Percentiles rank a stretch among this genome's conserved stretches.
Evolutionary conservation across 179 eudicot species (phyloP).

Genomic region (Actinidia chinensis): DNA sequence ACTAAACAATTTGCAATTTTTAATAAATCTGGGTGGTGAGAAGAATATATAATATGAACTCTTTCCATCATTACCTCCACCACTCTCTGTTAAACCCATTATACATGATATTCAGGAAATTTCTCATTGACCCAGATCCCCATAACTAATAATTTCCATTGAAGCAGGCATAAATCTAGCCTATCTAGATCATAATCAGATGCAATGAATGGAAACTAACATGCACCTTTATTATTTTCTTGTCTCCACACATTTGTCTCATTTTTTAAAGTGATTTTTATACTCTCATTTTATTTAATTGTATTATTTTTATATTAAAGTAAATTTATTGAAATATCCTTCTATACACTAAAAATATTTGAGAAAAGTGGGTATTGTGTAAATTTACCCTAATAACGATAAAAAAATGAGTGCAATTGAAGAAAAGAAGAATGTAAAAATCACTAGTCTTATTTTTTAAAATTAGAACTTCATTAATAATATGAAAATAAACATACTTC

Average conservation of each 20-base stretch:
- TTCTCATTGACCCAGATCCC: conserved; percentile 17
- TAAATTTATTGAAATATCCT: background rate
- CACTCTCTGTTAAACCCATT: conserved; percentile 4
- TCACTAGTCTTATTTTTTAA: too few relatives aligned
- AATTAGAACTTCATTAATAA: too few relatives aligned
- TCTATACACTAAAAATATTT: background rate
- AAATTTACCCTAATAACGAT: too few relatives aligned
- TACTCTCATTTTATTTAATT: too few relatives aligned
- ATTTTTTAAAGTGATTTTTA: too few relatives aligned
- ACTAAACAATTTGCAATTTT: too few relatives aligned
- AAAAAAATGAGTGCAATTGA: too few relatives aligned
- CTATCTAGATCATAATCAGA: background rate
- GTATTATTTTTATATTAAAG: background rate
- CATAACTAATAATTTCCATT: background rate
- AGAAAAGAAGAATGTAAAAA: too few relatives aligned
- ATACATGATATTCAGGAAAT: background rate
- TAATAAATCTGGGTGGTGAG: too few relatives aligned
- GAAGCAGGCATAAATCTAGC: background rate
- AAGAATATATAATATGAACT: conserved; percentile 12
- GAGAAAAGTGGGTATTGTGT: too few relatives aligned
- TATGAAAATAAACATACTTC: too few relatives aligned
- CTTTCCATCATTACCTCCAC: conserved; percentile 22
- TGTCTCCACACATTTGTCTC: background rate
- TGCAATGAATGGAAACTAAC: background rate
- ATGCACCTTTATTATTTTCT: background rate